Evolutionary conservation across 225 moss, liverwort and hornwort species (phyloP).

Genomic region (Takakia lepidozioides): DNA sequence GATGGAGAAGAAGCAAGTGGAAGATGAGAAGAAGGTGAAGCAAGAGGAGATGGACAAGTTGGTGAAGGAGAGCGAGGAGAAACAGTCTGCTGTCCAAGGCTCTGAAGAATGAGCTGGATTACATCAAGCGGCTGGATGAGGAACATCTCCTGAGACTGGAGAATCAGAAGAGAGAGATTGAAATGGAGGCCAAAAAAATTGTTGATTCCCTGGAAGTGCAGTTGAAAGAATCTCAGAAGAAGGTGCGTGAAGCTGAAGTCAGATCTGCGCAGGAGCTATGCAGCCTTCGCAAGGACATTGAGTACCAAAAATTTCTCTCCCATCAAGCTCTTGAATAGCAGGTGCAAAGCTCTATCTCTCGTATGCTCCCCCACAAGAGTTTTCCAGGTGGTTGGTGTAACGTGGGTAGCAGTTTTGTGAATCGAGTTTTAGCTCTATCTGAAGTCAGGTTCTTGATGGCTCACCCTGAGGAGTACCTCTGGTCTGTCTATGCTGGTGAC

Average conservation of each 20-base stretch:
- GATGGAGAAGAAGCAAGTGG: slow-evolving; percentile 29
- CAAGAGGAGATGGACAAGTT: slow-evolving; percentile 34
- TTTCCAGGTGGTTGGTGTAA: no score
- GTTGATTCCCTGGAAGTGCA: slow-evolving; percentile 36
- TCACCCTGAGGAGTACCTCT: no score
- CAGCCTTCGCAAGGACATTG: slow-evolving; percentile 27
- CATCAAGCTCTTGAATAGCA: slow-evolving; percentile 39
- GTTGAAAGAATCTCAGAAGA: slow-evolving; percentile 31
- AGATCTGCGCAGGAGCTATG: slow-evolving; percentile 36
- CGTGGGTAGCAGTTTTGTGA: no score
- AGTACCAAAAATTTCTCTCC: slow-evolving; percentile 31
- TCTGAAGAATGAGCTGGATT: slow-evolving; percentile 41
- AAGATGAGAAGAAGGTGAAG: slow-evolving; percentile 22
- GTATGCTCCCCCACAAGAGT: no score
- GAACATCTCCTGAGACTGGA: slow-evolving; percentile 31
- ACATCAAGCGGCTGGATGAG: slow-evolving; percentile 38
- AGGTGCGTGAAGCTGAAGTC: slow-evolving; percentile 28
- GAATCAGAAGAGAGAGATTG: slow-evolving; percentile 41
- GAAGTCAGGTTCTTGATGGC: no score
- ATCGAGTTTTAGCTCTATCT: no score
- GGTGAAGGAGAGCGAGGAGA: slow-evolving; percentile 24
- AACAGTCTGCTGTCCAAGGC: slow-evolving; percentile 31
- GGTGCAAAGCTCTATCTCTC: slow-evolving; percentile 6
- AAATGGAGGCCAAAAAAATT: slow-evolving; percentile 31
- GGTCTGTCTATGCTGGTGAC: no score